phyloP scores from a whole-genome alignment of 2,329 filamentous ascomycete species.

The Pseudopithomyces chartarum region DNA sequence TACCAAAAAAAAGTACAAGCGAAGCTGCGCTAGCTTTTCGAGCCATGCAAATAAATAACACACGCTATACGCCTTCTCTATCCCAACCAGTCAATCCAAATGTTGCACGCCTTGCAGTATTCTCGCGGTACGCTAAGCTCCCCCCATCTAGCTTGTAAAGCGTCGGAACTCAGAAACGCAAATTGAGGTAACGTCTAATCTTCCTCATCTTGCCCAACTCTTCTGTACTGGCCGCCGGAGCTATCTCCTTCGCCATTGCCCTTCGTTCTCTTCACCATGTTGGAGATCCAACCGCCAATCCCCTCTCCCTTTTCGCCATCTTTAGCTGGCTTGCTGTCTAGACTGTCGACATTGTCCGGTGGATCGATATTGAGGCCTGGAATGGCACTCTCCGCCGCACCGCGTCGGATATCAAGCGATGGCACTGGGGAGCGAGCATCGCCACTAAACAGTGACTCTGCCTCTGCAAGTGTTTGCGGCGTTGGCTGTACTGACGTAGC shows the following conservation, averaged over 20 bases:
- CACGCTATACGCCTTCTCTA: conserved; percentile 39
- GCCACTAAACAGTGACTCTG: conserved; percentile 77
- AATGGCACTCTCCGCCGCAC: conserved; percentile 67
- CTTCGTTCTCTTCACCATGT: conserved; percentile 64
- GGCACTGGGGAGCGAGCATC: conserved; percentile 74
- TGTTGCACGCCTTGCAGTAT: conserved; percentile 24
- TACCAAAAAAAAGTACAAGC: background rate
- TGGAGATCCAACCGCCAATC: conserved; percentile 71
- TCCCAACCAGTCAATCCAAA: conserved; percentile 20
- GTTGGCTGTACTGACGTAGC: conserved; percentile 83
- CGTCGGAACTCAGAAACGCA: conserved; percentile 24
- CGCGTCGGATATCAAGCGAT: conserved; percentile 71
- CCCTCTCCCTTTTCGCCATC: conserved; percentile 55
- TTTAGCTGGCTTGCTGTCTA: conserved; percentile 53
- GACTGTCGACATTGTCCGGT: conserved; percentile 64
- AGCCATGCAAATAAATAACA: conserved; percentile 16
- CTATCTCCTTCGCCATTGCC: conserved; percentile 50
- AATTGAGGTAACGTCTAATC: conserved; percentile 19
- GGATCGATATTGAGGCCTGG: conserved; percentile 83
- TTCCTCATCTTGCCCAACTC: conserved; percentile 52
- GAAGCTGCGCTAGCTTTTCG: background rate
- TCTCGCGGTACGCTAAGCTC: conserved; percentile 28
- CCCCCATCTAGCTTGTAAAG: conserved; percentile 22
- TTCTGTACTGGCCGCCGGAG: conserved; percentile 52
- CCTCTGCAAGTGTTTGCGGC: conserved; percentile 76